Evolutionary conservation across 768 basidiomycete species (phyloP).

Genomic region (Cyathus striatus): DNA sequence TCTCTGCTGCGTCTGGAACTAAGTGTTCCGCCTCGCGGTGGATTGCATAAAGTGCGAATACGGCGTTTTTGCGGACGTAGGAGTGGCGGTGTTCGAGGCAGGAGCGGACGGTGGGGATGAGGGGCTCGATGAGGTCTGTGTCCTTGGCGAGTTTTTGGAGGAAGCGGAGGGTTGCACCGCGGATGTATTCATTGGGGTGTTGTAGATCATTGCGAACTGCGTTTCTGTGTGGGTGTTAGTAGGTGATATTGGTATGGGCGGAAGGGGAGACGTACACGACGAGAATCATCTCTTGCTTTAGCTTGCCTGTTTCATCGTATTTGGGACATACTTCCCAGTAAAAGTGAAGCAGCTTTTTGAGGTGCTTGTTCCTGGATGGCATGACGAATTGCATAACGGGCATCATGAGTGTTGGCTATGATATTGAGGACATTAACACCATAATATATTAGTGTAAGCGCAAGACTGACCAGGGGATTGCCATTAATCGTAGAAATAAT

Average conservation of each 20-base stretch:
- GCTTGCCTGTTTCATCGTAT: constrained; percentile 92
- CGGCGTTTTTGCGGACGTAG: constrained; percentile 97
- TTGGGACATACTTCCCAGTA: constrained; percentile 99
- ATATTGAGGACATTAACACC: neutral
- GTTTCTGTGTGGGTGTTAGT: constrained; percentile 64
- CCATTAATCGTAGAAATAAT: constrained; percentile 93
- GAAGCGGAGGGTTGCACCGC: constrained; percentile 95
- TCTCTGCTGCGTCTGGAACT: constrained; percentile 93
- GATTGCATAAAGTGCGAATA: constrained; percentile 93
- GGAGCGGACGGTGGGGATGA: constrained; percentile 87
- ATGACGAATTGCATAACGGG: constrained; percentile 97
- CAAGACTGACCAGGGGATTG: constrained; percentile 70
- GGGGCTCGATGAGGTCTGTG: constrained; percentile 89
- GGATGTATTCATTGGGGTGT: constrained; percentile 99
- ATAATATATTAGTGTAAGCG: neutral
- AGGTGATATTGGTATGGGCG: too few species aligned
- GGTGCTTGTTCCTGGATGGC: constrained; percentile 90
- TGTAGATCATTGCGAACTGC: constrained; percentile 99
- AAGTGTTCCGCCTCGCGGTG: constrained; percentile 92
- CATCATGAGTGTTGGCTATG: constrained; percentile 89
- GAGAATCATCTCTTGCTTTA: constrained; percentile 99
- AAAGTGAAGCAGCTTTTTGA: constrained; percentile 95
- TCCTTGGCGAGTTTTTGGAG: constrained; percentile 94
- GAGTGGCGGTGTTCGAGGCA: constrained; percentile 97
- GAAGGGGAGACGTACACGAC: constrained; percentile 69